Percentiles rank a stretch among this genome's conserved stretches.
These are phyloP conservation scores for Nothopassalora personata DNA, from an alignment of 2,329 filamentous ascomycete genomes.

Conservation along the genomic window DNA sequence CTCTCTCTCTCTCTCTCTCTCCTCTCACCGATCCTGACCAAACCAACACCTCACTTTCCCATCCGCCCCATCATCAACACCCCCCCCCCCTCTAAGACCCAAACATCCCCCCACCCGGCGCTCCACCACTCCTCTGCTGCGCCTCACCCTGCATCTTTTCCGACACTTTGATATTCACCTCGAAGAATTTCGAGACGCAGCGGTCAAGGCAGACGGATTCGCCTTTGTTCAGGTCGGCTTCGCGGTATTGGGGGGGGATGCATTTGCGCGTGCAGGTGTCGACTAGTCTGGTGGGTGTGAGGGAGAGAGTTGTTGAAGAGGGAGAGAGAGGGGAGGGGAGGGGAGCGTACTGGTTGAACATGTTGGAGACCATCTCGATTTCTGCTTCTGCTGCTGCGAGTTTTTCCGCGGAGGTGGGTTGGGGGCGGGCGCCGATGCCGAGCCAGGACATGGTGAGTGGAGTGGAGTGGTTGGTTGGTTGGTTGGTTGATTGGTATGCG, in stretches of 20 bases:
- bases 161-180: slow-evolving; percentile 94
- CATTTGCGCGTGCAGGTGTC: slow-evolving; percentile 92
- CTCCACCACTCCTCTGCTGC: slow-evolving; percentile 56
- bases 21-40: background rate
- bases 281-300: slow-evolving; percentile 50
- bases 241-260: slow-evolving; percentile 85
- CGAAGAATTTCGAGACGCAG: slow-evolving; percentile 97
- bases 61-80: background rate
- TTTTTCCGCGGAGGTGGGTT: slow-evolving; percentile 94
- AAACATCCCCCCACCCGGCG: slow-evolving; percentile 41
- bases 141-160: slow-evolving; percentile 93
- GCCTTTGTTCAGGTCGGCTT: slow-evolving; percentile 96
- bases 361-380: slow-evolving; percentile 95
- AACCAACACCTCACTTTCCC: background rate
- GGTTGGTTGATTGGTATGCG: background rate
- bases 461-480: background rate
- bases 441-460: slow-evolving; percentile 59
- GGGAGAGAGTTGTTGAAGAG: slow-evolving; percentile 1
- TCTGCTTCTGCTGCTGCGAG: slow-evolving; percentile 94
- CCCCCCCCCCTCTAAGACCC: slow-evolving; percentile 1
- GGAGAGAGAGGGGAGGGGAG: background rate
- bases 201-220: slow-evolving; percentile 97
- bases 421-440: slow-evolving; percentile 64
- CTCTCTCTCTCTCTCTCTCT: too few relatives aligned
- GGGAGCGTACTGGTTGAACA: slow-evolving; percentile 81